Conservation (phyloP, 306 rosid species). For the Fagus sylvatica region DNA sequence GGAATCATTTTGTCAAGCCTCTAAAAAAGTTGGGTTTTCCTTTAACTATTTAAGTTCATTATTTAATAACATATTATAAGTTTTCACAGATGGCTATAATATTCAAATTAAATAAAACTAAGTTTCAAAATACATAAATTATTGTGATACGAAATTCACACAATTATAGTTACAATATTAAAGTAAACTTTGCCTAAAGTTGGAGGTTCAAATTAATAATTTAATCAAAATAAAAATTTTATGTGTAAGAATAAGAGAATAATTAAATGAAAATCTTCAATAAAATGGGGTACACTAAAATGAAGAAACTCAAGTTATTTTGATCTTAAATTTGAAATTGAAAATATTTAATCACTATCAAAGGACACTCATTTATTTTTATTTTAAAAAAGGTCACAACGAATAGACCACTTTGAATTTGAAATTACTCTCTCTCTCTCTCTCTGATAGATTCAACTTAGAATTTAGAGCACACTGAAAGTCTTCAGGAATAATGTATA, state of each 20-base stretch:
- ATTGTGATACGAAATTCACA: too few relatives aligned
- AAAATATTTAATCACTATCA: neutral
- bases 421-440: slow-evolving; percentile 34
- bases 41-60: too few relatives aligned
- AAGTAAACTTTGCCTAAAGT: too few relatives aligned
- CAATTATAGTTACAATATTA: too few relatives aligned
- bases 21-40: too few relatives aligned
- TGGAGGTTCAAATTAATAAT: too few relatives aligned
- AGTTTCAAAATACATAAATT: too few relatives aligned
- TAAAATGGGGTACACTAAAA: neutral
- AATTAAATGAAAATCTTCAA: neutral
- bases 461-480: slow-evolving; percentile 46
- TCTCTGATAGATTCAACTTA: slow-evolving; percentile 42
- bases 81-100: too few relatives aligned
- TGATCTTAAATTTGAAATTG: neutral
- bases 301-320: neutral
- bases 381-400: neutral
- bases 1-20: too few relatives aligned
- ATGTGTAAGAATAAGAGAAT: neutral
- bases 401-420: slow-evolving; percentile 54
- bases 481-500: slow-evolving; percentile 67
- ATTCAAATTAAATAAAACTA: too few relatives aligned
- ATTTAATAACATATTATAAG: too few relatives aligned
- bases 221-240: too few relatives aligned
- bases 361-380: neutral